phyloP scores from a whole-genome alignment of 2,329 filamentous ascomycete genomes.

The Botrytis cinerea region DNA sequence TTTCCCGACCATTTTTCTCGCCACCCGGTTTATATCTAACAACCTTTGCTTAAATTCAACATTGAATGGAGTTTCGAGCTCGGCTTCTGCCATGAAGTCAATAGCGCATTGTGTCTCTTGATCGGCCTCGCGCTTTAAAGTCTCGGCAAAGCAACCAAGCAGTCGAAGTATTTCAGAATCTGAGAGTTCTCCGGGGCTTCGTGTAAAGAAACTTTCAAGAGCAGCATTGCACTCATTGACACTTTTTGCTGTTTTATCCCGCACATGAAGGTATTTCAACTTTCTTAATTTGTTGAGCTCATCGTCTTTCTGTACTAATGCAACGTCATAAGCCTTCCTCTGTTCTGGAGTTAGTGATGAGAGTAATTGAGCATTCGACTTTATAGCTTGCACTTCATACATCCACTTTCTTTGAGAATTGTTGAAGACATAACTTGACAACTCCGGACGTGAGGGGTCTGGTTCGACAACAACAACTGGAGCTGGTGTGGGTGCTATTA shows the following conservation, averaged over 20 bases:
- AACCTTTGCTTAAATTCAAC: not conserved
- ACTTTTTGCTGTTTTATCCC: not conserved
- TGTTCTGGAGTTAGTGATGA: not conserved
- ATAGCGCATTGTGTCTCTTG: slow-evolving; percentile 10
- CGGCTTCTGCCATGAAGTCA: not conserved
- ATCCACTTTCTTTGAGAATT: not conserved
- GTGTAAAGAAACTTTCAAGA: not conserved
- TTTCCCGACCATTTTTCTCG: not conserved
- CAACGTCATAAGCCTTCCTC: not conserved
- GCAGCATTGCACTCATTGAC: not conserved
- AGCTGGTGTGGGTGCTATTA: slow-evolving; percentile 9
- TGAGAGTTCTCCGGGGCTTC: not conserved
- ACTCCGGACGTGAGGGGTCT: not conserved
- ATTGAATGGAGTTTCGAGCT: not conserved
- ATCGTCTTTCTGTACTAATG: not conserved
- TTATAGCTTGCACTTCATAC: not conserved
- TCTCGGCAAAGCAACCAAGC: not conserved
- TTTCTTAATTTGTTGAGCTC: not conserved
- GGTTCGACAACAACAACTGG: not conserved
- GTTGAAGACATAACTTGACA: slow-evolving; percentile 2
- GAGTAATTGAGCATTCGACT: not conserved
- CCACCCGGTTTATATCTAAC: not conserved
- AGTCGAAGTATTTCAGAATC: not conserved
- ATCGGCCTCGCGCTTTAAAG: not conserved
- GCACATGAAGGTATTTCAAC: not conserved